Percentiles rank a stretch among this genome's conserved stretches.
Evolutionary conservation across 2,329 filamentous ascomycete species (phyloP).

Genomic region (Fusarium chlamydosporum): DNA sequence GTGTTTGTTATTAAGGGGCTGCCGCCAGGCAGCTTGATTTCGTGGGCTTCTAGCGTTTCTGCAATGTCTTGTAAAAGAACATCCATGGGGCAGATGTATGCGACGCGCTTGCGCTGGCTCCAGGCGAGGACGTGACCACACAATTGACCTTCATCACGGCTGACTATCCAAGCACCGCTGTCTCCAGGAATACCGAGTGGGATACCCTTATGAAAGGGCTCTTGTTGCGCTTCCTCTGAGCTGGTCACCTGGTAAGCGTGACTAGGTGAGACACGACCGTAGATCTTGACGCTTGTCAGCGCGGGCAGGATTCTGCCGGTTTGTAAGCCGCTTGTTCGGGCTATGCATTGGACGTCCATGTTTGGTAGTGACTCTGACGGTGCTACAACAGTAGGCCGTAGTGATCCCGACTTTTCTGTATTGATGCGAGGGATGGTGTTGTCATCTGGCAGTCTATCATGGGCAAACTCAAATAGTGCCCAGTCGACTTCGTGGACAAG

Average conservation of each 20-base stretch:
- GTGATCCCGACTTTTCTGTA: conserved; percentile 26
- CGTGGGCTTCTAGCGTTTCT: conserved; percentile 77
- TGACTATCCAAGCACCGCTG: conserved; percentile 92
- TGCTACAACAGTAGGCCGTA: conserved; percentile 71
- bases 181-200: conserved; percentile 84
- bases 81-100: conserved; percentile 97
- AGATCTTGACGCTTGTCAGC: conserved; percentile 88
- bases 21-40: conserved; percentile 79
- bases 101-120: conserved; percentile 82
- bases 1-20: conserved; percentile 56
- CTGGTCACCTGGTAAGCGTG: conserved; percentile 75
- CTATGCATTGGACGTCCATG: conserved; percentile 87
- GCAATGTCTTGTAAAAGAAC: conserved; percentile 88
- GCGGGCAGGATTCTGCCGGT: conserved; percentile 82
- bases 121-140: conserved; percentile 93
- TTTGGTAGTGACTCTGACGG: conserved; percentile 76
- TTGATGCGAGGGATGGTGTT: conserved; percentile 73
- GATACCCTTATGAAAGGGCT: conserved; percentile 40
- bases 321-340: conserved; percentile 87
- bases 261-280: conserved; percentile 84
- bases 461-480: conserved; percentile 87
- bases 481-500: conserved; percentile 94
- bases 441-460: conserved; percentile 76
- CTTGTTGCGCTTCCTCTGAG: conserved; percentile 44
- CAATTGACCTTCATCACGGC: conserved; percentile 81